phyloP scores from a whole-genome alignment of 306 rosid species.

The Calophaca sinica region DNA sequence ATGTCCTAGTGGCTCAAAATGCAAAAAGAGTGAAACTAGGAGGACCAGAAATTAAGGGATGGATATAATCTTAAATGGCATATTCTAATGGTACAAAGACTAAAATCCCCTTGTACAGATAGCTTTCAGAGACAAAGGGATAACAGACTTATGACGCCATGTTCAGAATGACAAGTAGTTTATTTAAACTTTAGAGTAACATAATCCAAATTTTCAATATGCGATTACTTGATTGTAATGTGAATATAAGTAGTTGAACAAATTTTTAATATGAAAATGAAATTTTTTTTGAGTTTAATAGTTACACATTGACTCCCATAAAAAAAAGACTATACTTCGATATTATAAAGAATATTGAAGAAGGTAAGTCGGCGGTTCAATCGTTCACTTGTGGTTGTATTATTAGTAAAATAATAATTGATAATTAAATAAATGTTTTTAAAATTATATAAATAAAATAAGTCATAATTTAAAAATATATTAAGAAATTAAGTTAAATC shows the following conservation, averaged over 20 bases:
- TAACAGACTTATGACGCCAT: neutral
- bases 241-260: neutral
- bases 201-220: neutral
- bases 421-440: too few species aligned
- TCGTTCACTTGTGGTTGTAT: too few species aligned
- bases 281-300: neutral
- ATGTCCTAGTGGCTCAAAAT: slow-evolving; percentile 42
- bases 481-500: too few species aligned
- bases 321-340: too few species aligned
- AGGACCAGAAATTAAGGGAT: slow-evolving; percentile 48
- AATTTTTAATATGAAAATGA: neutral
- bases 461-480: too few species aligned
- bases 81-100: slow-evolving; percentile 7
- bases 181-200: neutral
- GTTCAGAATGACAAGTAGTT: neutral
- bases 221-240: neutral
- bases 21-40: slow-evolving; percentile 64
- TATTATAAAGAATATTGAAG: too few species aligned
- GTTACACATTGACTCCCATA: too few species aligned
- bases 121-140: neutral
- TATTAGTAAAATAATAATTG: too few species aligned
- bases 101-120: neutral
- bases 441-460: too few species aligned
- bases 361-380: too few species aligned
- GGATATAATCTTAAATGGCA: slow-evolving; percentile 16